Evolutionary conservation across 108 stramenopile genomes (phyloP), one percentile per base, ranked within the genome.

Genomic region (Cyclotella cryptica): DNA sequence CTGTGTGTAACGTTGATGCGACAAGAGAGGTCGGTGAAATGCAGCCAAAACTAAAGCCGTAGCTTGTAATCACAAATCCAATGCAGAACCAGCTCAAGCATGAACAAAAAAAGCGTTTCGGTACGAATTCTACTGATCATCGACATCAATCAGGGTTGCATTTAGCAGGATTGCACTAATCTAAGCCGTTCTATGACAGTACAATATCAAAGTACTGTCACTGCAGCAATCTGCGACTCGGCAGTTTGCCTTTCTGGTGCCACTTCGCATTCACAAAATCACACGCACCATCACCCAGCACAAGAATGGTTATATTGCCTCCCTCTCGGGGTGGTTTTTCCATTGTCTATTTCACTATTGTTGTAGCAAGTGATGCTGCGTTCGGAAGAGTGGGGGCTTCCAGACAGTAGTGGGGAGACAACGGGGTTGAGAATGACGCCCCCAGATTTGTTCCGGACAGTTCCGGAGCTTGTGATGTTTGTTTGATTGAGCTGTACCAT

Each of bases 201-300:
- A n/a, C n/a, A n/a, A n/a, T 19, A 19, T 19, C 3, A 51, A 19
- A 18, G 49, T 51, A 18, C 18, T 18, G 18, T 58, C 13, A 58
- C 27, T 26, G 2, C 5, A 12, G 5, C 13, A 6, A 28, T 28
- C 13, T 58, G 6, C 57, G 2, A 5, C 2, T 28, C 27, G 57
- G 26, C 62, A 40, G 35, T 35, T 17, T 1, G 62, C 9, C 42
- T 10, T 28, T 22, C 8, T 0, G 12, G 7, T 17, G 43, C 45
- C 17, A 17, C 27, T 11, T 19, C 17, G 1, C 47, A 40, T 18
- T 1, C n/a, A 46, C 26, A 47, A 63, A 39, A 30, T 51, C 57
- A 44, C 14, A 88, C 90, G 63, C 55, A 92, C 93, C 89, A 74
- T 94, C 93, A 43, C 93, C 93, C 28, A 94, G 72, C 22, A 94